phyloP scores from a whole-genome alignment of 176 grass and related monocot species.

The Phoenix dactylifera region DNA sequence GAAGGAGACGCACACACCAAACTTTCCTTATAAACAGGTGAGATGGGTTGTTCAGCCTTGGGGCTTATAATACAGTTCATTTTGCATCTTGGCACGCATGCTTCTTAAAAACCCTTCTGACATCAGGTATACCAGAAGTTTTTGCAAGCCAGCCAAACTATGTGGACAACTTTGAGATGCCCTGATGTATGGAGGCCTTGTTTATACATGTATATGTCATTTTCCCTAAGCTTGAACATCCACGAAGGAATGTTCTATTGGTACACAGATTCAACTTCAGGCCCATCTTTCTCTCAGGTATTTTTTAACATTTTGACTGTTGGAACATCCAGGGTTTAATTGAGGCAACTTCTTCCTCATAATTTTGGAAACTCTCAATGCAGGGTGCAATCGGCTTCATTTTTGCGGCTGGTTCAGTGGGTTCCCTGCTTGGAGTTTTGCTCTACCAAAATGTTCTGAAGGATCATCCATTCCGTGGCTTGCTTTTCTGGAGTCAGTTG shows the following conservation, averaged over 20 bases:
- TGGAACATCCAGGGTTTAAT: background rate
- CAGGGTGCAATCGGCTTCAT: slow-evolving; percentile 79
- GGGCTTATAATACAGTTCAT: slow-evolving; percentile 1
- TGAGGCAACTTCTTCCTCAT: too few species aligned
- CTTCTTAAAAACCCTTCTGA: background rate
- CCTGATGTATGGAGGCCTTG: slow-evolving; percentile 78
- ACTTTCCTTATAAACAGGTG: slow-evolving; percentile 55
- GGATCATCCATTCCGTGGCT: slow-evolving; percentile 38
- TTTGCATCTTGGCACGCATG: slow-evolving; percentile 8
- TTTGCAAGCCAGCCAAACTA: slow-evolving; percentile 53
- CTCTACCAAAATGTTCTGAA: slow-evolving; percentile 74
- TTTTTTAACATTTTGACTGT: slow-evolving; percentile 6
- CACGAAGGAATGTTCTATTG: slow-evolving; percentile 98
- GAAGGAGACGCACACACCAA: slow-evolving; percentile 42
- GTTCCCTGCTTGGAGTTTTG: slow-evolving; percentile 61
- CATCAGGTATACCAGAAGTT: slow-evolving; percentile 61
- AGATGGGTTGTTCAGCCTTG: background rate
- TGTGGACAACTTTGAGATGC: slow-evolving; percentile 60
- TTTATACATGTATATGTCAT: slow-evolving; percentile 74
- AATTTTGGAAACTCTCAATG: slow-evolving; percentile 5
- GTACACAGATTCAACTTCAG: slow-evolving; percentile 62
- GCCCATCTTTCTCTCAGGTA: slow-evolving; percentile 77
- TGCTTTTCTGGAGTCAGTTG: slow-evolving; percentile 75
- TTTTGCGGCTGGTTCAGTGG: slow-evolving; percentile 61
- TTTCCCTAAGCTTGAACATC: slow-evolving; percentile 70